Percentiles rank a stretch among this genome's conserved stretches.
Evolutionary conservation across 2,329 filamentous ascomycete genomes (phyloP).

Genomic region (Botrytis aclada): DNA sequence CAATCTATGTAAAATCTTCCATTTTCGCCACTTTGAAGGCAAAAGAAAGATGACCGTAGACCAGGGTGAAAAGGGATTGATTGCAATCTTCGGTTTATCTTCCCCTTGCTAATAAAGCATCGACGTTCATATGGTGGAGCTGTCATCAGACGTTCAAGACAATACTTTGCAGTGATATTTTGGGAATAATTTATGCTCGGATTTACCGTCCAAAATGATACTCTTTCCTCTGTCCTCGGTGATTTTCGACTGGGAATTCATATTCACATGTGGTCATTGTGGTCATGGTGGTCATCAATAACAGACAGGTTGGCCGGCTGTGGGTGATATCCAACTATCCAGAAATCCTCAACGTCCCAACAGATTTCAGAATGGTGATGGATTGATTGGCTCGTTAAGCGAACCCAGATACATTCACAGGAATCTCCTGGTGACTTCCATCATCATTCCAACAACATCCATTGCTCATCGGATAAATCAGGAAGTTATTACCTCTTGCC

Average conservation of each 20-base stretch:
- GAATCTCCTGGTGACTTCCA: not conserved
- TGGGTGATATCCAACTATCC: not conserved
- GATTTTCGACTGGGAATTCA: not conserved
- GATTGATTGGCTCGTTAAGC: not conserved
- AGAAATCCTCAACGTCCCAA: conserved; percentile 9
- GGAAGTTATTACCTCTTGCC: not conserved
- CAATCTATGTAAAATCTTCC: not conserved
- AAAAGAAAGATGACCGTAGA: not conserved
- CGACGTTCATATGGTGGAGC: not conserved
- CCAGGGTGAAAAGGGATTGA: not conserved
- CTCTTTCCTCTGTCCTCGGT: not conserved
- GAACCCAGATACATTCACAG: not conserved
- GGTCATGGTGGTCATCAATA: not conserved
- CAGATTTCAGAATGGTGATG: not conserved
- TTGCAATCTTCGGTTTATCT: not conserved
- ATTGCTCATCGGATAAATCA: not conserved
- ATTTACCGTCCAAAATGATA: not conserved
- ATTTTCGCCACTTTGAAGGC: not conserved
- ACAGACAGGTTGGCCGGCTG: not conserved
- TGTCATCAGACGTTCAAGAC: not conserved
- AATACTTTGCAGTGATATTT: not conserved
- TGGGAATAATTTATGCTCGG: not conserved
- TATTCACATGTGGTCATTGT: not conserved
- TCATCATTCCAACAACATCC: not conserved
- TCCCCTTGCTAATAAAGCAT: not conserved